phyloP scores from a whole-genome alignment of 805 yeast species.

The Candida sonorensis region DNA sequence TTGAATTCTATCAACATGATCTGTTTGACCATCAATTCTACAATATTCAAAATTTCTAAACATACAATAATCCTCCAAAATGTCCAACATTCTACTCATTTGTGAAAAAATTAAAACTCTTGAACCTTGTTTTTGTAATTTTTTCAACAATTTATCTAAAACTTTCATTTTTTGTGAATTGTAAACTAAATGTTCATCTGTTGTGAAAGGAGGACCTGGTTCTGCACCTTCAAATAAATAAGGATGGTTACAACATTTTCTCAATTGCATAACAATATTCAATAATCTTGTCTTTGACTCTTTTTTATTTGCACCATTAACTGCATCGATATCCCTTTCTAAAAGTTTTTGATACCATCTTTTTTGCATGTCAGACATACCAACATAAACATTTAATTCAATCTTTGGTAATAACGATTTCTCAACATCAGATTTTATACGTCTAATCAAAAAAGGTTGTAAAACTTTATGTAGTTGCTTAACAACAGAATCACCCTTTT shows the following conservation, averaged over 20 bases:
- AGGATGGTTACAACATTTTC: constrained; percentile 97
- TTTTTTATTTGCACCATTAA: constrained; percentile 85
- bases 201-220: constrained; percentile 96
- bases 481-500: constrained; percentile 59
- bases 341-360: constrained; percentile 84
- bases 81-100: constrained; percentile 86
- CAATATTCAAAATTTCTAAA: constrained; percentile 81
- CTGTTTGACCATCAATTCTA: constrained; percentile 89
- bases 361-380: constrained; percentile 93
- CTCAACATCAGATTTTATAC: constrained; percentile 92
- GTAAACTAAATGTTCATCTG: constrained; percentile 87
- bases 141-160: constrained; percentile 72
- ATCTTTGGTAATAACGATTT: constrained; percentile 84
- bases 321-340: constrained; percentile 93
- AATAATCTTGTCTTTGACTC: constrained; percentile 88
- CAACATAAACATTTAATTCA: constrained; percentile 83
- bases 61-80: constrained; percentile 85
- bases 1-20: constrained; percentile 85
- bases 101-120: constrained; percentile 89
- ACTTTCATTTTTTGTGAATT: constrained; percentile 90
- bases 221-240: constrained; percentile 98
- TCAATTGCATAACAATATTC: constrained; percentile 92
- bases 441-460: constrained; percentile 79
- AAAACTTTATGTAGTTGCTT: constrained; percentile 83
- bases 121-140: constrained; percentile 70